Base-by-base conservation (phyloP, 768 basidiomycete species). In the Imleria badia region DNA sequence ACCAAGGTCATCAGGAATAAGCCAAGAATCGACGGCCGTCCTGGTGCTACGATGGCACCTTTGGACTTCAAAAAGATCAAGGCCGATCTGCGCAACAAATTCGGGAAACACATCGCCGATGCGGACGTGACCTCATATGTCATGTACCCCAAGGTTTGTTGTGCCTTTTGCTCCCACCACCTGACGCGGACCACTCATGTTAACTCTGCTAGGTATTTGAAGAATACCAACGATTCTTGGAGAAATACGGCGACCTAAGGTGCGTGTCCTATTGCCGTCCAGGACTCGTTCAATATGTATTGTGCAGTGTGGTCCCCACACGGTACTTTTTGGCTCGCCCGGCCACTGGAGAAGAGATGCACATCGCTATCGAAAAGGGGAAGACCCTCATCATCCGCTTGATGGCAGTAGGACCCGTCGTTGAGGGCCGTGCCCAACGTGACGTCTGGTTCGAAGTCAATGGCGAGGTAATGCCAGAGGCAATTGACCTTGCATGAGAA, bases 371-470 rank as follows among this genome's bases (percentile, higher is more conserved):
- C 66, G 94, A 95, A 75, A 84, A 91, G 72, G 97, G 97, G 38
- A 98, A 98, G 81, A 97, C 91, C 50, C 81, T 99, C 55, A 95
- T 98, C 70, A 86, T 99, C 70, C 89, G 94, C 63, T 81, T 98
- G 65, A 89, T 99, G 83, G 97, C 97, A 29, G 82, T 95, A 45
- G 94, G 96, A 19, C 91, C 94, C 54, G 89, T 98, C 50, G 88
- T 96, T 48, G 87, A 94, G 70, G 89, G 89, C 35, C 89, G 85
- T 63, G 93, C 95, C 22, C 90, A 92, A 66, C 86, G 96, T 64
- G 95, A 98, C 70, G 93, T 96, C 55, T 97, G 96, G 91, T 96
- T 98, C 69, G 96, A 98, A 78, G 90, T 96, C 55, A 96, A 96
- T 64, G 94, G 94, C 73, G 93, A 96, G 80, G 91, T 90, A 67